Base-by-base conservation (phyloP, 2,329 filamentous ascomycete species). In the Botrytis tulipae region DNA sequence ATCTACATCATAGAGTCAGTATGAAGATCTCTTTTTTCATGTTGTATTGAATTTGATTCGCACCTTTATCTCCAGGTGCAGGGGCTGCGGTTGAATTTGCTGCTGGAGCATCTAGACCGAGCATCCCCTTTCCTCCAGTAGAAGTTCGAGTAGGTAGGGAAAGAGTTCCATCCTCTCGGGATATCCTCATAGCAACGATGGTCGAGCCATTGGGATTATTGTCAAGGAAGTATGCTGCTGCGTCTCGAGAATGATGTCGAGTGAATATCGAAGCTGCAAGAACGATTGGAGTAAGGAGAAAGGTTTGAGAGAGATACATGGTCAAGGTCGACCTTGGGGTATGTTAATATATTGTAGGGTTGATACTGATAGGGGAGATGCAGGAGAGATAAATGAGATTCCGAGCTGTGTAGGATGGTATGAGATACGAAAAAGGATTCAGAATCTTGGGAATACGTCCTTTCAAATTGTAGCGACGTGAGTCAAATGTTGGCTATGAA, bases 201-300 rank as follows among this genome's bases (percentile, higher is more conserved):
- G 67, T 73, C 73, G 89, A 87, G 2, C 75, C 72, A 1, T 82
- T 76, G 22, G 80, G 79, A 9, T 86, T 83, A 76, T 90, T 90
- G 57, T 85, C 87, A 62, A 89, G 80, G 65, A 89, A 80, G 79
- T 90, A 90, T 0, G 87, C 87, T 77, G 85, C 77, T 35, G 69
- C 57, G 14, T n/a, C 12, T 18, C 44, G 37, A 22, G 29, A 59
- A 25, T 59, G n/a, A 20, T 51, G 65, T 32, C 65, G 46, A n/a
- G 46, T 46, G 2, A 37, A 29, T 10, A 35, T 42, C 9, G 67
- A 35, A 32, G 67, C 32, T 32, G 67, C 51, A 40, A 57, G 25
- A n/a, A 54, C 37, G 51, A 59, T 20, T 12, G 67, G n/a, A n/a
- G 44, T 40, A 10, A 69, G 20, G 46, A 59, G 32, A 16, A 60